Conservation (phyloP, 2,329 filamentous ascomycete species). For the Penicillium vulpinum region DNA sequence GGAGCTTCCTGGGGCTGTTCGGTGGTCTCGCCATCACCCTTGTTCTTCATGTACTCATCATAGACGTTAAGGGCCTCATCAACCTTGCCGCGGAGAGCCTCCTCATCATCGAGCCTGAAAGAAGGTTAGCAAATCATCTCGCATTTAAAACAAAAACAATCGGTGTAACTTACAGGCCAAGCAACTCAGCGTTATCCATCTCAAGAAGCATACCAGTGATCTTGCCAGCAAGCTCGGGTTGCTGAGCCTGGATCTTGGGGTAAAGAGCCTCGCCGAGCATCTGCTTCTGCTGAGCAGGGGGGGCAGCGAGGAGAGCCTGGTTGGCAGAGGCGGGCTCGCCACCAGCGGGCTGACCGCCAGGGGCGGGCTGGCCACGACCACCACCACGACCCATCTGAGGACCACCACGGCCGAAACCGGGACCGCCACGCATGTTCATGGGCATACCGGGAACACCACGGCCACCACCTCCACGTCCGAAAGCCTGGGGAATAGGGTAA, state of each 20-base stretch:
- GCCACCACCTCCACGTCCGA: slow-evolving; percentile 66
- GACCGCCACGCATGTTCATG: slow-evolving; percentile 58
- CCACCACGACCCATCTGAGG: slow-evolving; percentile 46
- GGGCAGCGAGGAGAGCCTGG: slow-evolving; percentile 52
- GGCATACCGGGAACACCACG: slow-evolving; percentile 71
- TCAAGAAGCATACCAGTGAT: slow-evolving; percentile 99
- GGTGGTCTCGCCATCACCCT: slow-evolving; percentile 51
- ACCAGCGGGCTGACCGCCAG: slow-evolving; percentile 38
- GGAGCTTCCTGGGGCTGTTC: slow-evolving; percentile 48
- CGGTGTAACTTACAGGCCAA: slow-evolving; percentile 78
- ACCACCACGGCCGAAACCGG: slow-evolving; percentile 47
- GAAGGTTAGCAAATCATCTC: slow-evolving; percentile 17
- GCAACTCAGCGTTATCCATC: slow-evolving; percentile 95
- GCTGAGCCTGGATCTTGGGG: slow-evolving; percentile 94
- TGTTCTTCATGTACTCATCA: slow-evolving; percentile 96
- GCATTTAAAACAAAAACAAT: background rate
- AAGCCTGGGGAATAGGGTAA: slow-evolving; percentile 76
- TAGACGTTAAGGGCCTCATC: slow-evolving; percentile 96
- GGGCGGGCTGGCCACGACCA: slow-evolving; percentile 45
- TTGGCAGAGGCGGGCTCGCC: slow-evolving; percentile 43
- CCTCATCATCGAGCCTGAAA: slow-evolving; percentile 80
- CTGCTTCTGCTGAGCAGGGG: slow-evolving; percentile 89
- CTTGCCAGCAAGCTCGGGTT: slow-evolving; percentile 95
- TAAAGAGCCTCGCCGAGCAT: slow-evolving; percentile 96
- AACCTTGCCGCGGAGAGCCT: slow-evolving; percentile 89